A percentile compares a stretch with the other conserved stretches of the same genome.
phyloP scores from a whole-genome alignment of 176 grass and related monocot genomes.

The Paspalum vaginatum region DNA sequence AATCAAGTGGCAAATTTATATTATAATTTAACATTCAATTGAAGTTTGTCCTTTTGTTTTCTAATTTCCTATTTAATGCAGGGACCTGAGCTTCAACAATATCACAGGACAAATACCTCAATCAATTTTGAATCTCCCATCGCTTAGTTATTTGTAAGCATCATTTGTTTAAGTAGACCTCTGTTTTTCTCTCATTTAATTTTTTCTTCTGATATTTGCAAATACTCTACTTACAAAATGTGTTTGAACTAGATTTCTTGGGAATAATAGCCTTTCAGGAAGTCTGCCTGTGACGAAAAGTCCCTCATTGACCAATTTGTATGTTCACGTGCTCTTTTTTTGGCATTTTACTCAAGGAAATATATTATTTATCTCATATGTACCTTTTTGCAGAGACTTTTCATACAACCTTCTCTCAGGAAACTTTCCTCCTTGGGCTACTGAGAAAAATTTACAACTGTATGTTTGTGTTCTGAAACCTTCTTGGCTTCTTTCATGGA shows the following conservation, averaged over 20 bases:
- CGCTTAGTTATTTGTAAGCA: constrained; percentile 61
- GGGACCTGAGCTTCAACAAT: constrained; percentile 96
- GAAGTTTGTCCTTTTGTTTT: constrained; percentile 1
- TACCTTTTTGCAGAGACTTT: constrained; percentile 66
- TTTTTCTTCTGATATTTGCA: constrained; percentile 15
- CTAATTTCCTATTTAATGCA: constrained; percentile 43
- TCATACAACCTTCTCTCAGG: constrained; percentile 89
- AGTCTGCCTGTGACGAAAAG: constrained; percentile 61
- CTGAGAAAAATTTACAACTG: constrained; percentile 60
- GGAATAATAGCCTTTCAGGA: constrained; percentile 78
- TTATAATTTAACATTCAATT: neutral
- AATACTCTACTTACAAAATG: constrained; percentile 26
- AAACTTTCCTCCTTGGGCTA: constrained; percentile 83
- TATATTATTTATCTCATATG: constrained; percentile 9
- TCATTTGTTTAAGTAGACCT: constrained; percentile 9
- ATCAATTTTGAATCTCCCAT: constrained; percentile 64
- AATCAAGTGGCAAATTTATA: constrained; percentile 8
- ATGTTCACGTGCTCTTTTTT: constrained; percentile 36
- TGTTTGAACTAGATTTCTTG: constrained; percentile 72
- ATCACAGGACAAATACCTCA: constrained; percentile 70
- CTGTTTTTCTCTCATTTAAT: neutral
- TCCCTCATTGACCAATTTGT: constrained; percentile 55
- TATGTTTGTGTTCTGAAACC: constrained; percentile 46
- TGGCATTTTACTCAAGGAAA: neutral
- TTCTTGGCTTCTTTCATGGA: neutral